These are phyloP conservation scores for Penicillium coffeae DNA, from an alignment of 495 filamentous ascomycete genomes.

Conservation along the genomic window DNA sequence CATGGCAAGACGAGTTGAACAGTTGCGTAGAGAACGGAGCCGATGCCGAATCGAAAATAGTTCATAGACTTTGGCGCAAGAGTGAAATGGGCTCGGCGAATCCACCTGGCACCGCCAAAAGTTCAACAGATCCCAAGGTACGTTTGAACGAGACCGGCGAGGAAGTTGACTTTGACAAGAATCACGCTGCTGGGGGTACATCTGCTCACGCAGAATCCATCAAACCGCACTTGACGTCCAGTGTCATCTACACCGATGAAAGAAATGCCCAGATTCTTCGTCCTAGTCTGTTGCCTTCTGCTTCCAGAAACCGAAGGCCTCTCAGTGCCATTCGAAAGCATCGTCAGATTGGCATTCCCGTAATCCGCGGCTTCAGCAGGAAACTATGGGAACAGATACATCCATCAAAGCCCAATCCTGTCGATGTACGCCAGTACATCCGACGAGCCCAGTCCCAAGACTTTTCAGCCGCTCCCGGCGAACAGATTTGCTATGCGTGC, in stretches of 20 bases:
- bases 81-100: slow-evolving; percentile 34
- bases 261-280: slow-evolving; percentile 74
- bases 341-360: slow-evolving; percentile 73
- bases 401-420: slow-evolving; percentile 50
- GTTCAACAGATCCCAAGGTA: slow-evolving; percentile 11
- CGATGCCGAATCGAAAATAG: slow-evolving; percentile 84
- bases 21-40: slow-evolving; percentile 89
- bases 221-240: slow-evolving; percentile 60
- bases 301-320: slow-evolving; percentile 71
- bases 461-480: slow-evolving; percentile 21
- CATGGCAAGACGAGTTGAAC: slow-evolving; percentile 88
- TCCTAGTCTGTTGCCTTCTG: slow-evolving; percentile 73
- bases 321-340: slow-evolving; percentile 83
- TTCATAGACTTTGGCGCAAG: slow-evolving; percentile 75
- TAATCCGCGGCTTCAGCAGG: slow-evolving; percentile 82
- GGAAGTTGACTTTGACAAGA: slow-evolving; percentile 23
- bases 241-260: slow-evolving; percentile 78
- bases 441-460: slow-evolving; percentile 34
- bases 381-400: slow-evolving; percentile 73
- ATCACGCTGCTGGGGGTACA: slow-evolving; percentile 42
- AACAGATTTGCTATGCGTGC: slow-evolving; percentile 47
- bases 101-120: slow-evolving; percentile 23
- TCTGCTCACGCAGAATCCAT: slow-evolving; percentile 25
- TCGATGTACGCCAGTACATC: slow-evolving; percentile 47
- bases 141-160: slow-evolving; percentile 3